phyloP scores from a whole-genome alignment of 225 moss, liverwort and hornwort genomes.

The Bryoerythrophyllum caledonicum region DNA sequence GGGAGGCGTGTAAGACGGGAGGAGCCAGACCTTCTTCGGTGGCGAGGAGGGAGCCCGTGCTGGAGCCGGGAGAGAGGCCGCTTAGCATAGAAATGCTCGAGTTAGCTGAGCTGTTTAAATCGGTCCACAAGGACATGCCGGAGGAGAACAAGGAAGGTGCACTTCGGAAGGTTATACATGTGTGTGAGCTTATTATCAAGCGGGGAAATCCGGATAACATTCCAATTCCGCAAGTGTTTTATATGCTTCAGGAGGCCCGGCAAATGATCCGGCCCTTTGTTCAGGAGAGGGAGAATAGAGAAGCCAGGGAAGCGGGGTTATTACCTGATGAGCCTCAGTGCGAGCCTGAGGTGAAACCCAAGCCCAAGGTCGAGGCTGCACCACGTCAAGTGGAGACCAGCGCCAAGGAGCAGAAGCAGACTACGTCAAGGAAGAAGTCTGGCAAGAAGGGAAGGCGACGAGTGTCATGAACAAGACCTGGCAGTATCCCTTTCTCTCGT shows the following conservation, averaged over 20 bases:
- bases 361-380: constrained; percentile 13
- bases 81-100: constrained; percentile 50
- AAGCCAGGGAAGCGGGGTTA: constrained; percentile 24
- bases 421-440: constrained; percentile 38
- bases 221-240: constrained; percentile 48
- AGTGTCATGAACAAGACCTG: constrained; percentile 13
- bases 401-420: constrained; percentile 40
- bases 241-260: constrained; percentile 52
- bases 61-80: constrained; percentile 39
- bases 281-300: constrained; percentile 37
- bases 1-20: constrained; percentile 40
- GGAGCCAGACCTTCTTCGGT: background rate
- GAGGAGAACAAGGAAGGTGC: constrained; percentile 52
- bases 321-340: constrained; percentile 23
- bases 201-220: constrained; percentile 51
- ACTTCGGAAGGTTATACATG: constrained; percentile 50
- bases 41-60: constrained; percentile 15
- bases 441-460: constrained; percentile 45
- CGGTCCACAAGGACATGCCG: constrained; percentile 55
- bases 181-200: constrained; percentile 52
- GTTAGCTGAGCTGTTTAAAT: constrained; percentile 43
- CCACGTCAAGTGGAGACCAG: constrained; percentile 22
- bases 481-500: constrained; percentile 1
- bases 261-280: constrained; percentile 52
- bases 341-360: constrained; percentile 21